Conservation (phyloP, 441 rosid species). For the Breynia disticha region DNA sequence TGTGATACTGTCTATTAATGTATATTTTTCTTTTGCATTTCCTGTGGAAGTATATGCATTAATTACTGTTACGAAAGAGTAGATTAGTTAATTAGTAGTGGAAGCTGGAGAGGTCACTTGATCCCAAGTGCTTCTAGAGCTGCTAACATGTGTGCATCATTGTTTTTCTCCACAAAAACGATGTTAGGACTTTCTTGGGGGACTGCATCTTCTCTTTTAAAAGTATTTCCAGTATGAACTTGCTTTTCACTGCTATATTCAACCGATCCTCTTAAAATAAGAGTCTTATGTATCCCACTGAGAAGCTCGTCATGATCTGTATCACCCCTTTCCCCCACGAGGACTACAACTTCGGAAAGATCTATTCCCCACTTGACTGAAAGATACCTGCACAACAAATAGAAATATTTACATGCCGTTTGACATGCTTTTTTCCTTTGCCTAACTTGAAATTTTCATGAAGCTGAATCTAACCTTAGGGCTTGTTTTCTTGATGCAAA, state of each 20-base stretch:
- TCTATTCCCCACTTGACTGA: conserved; percentile 80
- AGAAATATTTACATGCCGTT: background rate
- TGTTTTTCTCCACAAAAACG: conserved; percentile 28
- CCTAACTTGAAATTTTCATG: no score
- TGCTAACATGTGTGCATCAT: conserved; percentile 37
- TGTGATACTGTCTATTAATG: background rate
- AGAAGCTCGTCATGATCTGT: conserved; percentile 72
- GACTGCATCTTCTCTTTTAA: conserved; percentile 50
- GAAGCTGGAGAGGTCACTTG: conserved; percentile 26
- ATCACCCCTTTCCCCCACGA: conserved; percentile 79
- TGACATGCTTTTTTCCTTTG: background rate
- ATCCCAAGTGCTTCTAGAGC: conserved; percentile 40
- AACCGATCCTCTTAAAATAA: conserved; percentile 47
- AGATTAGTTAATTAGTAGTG: background rate
- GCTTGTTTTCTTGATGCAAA: conserved; percentile 86
- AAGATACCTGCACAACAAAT: conserved; percentile 54
- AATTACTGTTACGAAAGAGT: conserved; percentile 1
- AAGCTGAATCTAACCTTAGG: conserved; percentile 42
- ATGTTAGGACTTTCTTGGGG: conserved; percentile 44
- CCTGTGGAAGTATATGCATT: conserved; percentile 5
- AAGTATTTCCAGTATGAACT: conserved; percentile 46
- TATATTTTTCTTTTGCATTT: conserved; percentile 4
- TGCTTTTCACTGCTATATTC: conserved; percentile 52
- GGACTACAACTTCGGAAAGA: conserved; percentile 46
- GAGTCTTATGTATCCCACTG: conserved; percentile 63